phyloP scores from a whole-genome alignment of 2,329 filamentous ascomycete species.

The Fusarium torreyae region DNA sequence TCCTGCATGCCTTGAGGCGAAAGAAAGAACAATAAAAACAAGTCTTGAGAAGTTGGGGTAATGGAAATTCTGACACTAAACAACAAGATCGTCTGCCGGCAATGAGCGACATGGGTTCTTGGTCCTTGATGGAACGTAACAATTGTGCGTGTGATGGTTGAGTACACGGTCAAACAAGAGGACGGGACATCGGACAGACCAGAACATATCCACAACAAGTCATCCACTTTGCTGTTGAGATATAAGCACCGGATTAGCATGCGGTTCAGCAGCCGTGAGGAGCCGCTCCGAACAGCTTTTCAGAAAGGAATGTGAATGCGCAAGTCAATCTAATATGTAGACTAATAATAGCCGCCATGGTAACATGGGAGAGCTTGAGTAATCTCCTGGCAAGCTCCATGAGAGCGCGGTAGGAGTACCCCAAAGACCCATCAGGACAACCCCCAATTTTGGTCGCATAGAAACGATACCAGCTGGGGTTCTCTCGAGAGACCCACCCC shows the following conservation, averaged over 20 bases:
- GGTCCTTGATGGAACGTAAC: constrained; percentile 24
- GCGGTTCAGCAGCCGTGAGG: neutral
- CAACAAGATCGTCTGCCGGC: constrained; percentile 15
- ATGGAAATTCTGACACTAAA: constrained; percentile 7
- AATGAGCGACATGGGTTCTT: constrained; percentile 18
- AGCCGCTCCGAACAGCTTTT: too few relatives aligned
- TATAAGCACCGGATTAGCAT: neutral
- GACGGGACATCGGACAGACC: constrained; percentile 5
- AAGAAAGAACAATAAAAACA: neutral
- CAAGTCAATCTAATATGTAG: neutral
- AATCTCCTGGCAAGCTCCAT: constrained; percentile 12
- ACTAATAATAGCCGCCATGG: constrained; percentile 19
- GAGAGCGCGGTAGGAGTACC: constrained; percentile 8
- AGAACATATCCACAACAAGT: constrained; percentile 22
- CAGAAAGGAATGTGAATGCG: too few relatives aligned
- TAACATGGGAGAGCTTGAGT: constrained; percentile 18
- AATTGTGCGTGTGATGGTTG: constrained; percentile 13
- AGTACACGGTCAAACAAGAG: constrained; percentile 21
- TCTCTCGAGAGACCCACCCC: constrained; percentile 14
- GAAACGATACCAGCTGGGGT: constrained; percentile 14
- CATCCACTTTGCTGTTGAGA: neutral
- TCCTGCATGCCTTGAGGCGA: neutral
- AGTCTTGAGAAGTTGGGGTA: too few relatives aligned
- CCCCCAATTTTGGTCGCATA: constrained; percentile 13
- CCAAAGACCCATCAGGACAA: neutral